These are phyloP conservation scores for Peronosclerospora sorghi DNA, from an alignment of 352 stramenopile species.

Conservation along the genomic window DNA sequence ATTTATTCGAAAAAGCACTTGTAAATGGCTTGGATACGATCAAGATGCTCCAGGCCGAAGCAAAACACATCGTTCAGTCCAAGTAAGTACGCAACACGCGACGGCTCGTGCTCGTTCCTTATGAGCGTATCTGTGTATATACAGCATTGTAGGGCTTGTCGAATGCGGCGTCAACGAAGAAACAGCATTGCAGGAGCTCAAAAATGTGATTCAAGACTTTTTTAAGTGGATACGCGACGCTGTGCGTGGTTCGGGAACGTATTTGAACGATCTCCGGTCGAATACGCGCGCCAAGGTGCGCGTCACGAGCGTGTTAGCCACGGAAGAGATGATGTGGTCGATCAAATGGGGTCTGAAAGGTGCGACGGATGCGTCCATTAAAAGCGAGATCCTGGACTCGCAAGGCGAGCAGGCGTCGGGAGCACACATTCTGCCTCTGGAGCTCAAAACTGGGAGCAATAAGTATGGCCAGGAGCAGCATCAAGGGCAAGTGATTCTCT, in stretches of 20 bases:
- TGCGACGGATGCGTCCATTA: slow-evolving; percentile 59
- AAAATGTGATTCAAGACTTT: slow-evolving; percentile 46
- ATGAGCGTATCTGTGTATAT: slow-evolving; percentile 1
- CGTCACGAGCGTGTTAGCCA: slow-evolving; percentile 44
- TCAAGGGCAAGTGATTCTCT: slow-evolving; percentile 82
- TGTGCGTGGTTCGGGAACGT: slow-evolving; percentile 13
- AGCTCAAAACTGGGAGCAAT: slow-evolving; percentile 85
- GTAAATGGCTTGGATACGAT: slow-evolving; percentile 20
- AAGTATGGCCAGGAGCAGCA: slow-evolving; percentile 62
- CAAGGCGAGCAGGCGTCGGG: too few relatives aligned
- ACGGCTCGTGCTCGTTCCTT: too few relatives aligned
- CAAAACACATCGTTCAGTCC: slow-evolving; percentile 35
- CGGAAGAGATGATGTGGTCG: slow-evolving; percentile 81
- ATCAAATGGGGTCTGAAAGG: slow-evolving; percentile 78
- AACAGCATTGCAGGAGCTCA: slow-evolving; percentile 39
- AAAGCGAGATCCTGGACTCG: slow-evolving; percentile 34
- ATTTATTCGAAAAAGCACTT: slow-evolving; percentile 65
- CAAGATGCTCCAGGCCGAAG: slow-evolving; percentile 28
- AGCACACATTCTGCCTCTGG: slow-evolving; percentile 46
- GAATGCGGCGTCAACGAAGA: slow-evolving; percentile 58
- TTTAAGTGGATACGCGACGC: slow-evolving; percentile 33
- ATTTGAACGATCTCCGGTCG: slow-evolving; percentile 28
- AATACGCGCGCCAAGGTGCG: slow-evolving; percentile 18
- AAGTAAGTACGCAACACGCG: slow-evolving; percentile 53
- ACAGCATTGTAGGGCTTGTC: slow-evolving; percentile 53